Base-by-base conservation (phyloP, 441 rosid genomes). In the Pelargonium australe region DNA sequence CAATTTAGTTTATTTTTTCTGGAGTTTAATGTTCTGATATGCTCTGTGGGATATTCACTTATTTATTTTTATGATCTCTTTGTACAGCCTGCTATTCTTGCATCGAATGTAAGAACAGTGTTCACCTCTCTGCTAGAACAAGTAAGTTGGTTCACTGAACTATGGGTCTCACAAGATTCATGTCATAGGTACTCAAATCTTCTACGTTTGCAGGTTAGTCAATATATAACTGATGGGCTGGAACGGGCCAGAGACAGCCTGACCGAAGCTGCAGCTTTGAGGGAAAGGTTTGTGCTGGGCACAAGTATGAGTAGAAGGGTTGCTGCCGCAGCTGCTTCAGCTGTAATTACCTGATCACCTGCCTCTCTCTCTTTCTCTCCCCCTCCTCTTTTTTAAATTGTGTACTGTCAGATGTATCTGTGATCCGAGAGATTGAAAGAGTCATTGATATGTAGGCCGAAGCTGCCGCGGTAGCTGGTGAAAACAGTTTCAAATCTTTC, bases 391-490 rank as follows among this genome's bases (percentile, higher is more conserved):
- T 49, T 70, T 62, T 60, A 65, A 34, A 43, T 63, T 75, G 12
- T 49, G 47, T 62, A 55, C 19, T 28, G 16, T 12, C 5, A 61
- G 40, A 67, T 57, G 17, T 63, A 16, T 34, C n/a, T 69, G 53
- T 53, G 41, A 13, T 43, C 7, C 16, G 60, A 43, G 23, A 43
- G 45, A 20, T 66, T 16, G 65, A 67, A 66, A 74, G 67, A 68
- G 69, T 70, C 51, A 37, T 80, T 80, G 61, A 53, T 75, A 68
- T 82, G 81, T 83, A 95, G 98, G 98, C 97, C 75, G 97, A 95
- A 86, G 99, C 98, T 61, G 98, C 98, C 68, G 98, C 99, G 47
- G 97, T 96, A 61, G 98, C 99, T 73, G 97, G 99, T 71, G 99
- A 95, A 87, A 95, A 87, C 88, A 89, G 99, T 85, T 95, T 95